Evolutionary conservation across 371 early-diverging fungal species (phyloP).

Genomic region (Dinochytrium kinnereticum): DNA sequence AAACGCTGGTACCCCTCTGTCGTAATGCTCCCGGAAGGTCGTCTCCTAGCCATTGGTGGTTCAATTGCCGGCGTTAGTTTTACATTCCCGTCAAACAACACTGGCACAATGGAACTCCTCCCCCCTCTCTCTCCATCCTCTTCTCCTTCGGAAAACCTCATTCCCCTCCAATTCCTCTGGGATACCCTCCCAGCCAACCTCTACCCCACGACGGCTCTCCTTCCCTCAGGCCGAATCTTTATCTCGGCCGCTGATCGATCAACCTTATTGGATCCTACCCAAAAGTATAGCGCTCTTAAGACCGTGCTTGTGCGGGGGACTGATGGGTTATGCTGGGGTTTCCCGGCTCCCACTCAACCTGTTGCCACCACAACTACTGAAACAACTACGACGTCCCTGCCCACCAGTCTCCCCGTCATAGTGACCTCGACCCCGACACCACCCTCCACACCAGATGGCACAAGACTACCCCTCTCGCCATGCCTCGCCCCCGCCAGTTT

Average conservation of each 20-base stretch:
- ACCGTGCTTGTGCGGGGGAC: neutral
- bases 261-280: conserved; percentile 12
- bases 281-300: neutral
- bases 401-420: neutral
- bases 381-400: neutral
- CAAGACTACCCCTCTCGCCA: neutral
- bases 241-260: conserved; percentile 2
- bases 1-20: conserved; percentile 21
- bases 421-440: neutral
- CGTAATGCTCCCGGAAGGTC: conserved; percentile 12
- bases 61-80: conserved; percentile 11
- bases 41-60: conserved; percentile 15
- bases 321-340: neutral
- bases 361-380: neutral
- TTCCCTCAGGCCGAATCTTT: conserved; percentile 19
- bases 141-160: neutral
- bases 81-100: conserved; percentile 3
- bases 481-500: conserved; percentile 1
- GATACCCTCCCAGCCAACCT: conserved; percentile 68
- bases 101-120: conserved; percentile 13
- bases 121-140: neutral
- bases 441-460: conserved; percentile 5
- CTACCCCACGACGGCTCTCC: conserved; percentile 44
- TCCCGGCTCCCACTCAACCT: neutral
- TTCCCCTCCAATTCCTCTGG: conserved; percentile 51